Percentiles rank a stretch among this genome's conserved stretches.
These are phyloP conservation scores for Curvularia hawaiiensis DNA, from an alignment of 2,329 filamentous ascomycete species.

Conservation along the genomic window DNA sequence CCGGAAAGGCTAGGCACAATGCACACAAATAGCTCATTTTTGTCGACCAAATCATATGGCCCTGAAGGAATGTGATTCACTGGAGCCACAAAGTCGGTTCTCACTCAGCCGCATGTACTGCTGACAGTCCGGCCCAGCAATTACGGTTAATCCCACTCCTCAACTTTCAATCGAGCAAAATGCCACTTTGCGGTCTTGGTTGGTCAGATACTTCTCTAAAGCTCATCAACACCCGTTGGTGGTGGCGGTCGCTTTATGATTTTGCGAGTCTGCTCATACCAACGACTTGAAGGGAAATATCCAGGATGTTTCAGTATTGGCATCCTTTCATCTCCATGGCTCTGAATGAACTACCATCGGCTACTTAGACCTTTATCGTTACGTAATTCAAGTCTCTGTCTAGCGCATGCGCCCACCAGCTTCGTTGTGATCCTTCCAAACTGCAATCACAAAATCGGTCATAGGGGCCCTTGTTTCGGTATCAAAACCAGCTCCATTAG, in stretches of 20 bases:
- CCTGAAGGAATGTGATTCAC: not conserved
- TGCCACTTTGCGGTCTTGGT: too few relatives aligned
- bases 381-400: not conserved
- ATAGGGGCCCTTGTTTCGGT: not conserved
- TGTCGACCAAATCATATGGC: not conserved
- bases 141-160: not conserved
- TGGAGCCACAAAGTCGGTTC: not conserved
- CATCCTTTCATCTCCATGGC: not conserved
- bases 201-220: not conserved
- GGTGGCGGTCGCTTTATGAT: not conserved
- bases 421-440: not conserved
- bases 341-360: not conserved
- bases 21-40: not conserved
- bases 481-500: not conserved
- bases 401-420: not conserved
- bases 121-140: not conserved
- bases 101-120: not conserved
- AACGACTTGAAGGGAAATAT: not conserved
- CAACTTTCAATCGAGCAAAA: not conserved
- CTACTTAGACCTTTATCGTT: not conserved
- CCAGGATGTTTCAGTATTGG: not conserved
- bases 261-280: not conserved
- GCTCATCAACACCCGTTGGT: not conserved
- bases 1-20: not conserved
- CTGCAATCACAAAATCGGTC: too few relatives aligned